phyloP scores from a whole-genome alignment of 2,329 filamentous ascomycete species.

The Onygenales sp. region DNA sequence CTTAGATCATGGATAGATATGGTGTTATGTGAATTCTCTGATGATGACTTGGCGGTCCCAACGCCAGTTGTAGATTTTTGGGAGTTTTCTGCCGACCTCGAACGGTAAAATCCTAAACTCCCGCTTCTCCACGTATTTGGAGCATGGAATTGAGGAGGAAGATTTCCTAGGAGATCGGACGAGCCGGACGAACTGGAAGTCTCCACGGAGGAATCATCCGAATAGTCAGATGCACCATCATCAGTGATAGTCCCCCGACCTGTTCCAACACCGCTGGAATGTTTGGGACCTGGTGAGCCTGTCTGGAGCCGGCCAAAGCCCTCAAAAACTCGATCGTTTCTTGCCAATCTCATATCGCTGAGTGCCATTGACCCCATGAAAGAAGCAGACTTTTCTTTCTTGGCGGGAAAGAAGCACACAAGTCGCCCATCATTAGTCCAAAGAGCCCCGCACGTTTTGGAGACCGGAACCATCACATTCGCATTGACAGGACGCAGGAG shows the following conservation, averaged over 20 bases:
- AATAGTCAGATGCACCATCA: constrained; percentile 36
- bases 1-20: constrained; percentile 65
- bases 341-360: constrained; percentile 38
- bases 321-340: constrained; percentile 49
- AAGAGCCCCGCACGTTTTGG: constrained; percentile 48
- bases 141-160: constrained; percentile 41
- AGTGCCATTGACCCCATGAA: constrained; percentile 40
- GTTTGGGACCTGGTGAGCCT: constrained; percentile 38
- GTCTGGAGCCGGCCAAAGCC: constrained; percentile 52
- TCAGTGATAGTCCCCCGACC: constrained; percentile 30
- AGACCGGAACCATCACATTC: constrained; percentile 55
- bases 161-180: constrained; percentile 33
- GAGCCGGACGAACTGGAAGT: constrained; percentile 46
- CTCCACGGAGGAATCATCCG: constrained; percentile 48
- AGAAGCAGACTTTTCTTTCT: constrained; percentile 41
- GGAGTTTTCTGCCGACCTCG: constrained; percentile 38
- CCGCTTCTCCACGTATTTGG: constrained; percentile 43
- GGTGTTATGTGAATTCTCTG: constrained; percentile 51
- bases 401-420: constrained; percentile 48
- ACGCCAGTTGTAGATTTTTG: constrained; percentile 47
- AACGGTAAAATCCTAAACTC: constrained; percentile 48
- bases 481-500: constrained; percentile 46
- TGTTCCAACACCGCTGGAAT: constrained; percentile 38
- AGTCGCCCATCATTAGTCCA: constrained; percentile 51
- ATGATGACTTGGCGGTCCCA: constrained; percentile 39